phyloP scores from a whole-genome alignment of 2,329 filamentous ascomycete species.

The Arthrinium puccinioides region DNA sequence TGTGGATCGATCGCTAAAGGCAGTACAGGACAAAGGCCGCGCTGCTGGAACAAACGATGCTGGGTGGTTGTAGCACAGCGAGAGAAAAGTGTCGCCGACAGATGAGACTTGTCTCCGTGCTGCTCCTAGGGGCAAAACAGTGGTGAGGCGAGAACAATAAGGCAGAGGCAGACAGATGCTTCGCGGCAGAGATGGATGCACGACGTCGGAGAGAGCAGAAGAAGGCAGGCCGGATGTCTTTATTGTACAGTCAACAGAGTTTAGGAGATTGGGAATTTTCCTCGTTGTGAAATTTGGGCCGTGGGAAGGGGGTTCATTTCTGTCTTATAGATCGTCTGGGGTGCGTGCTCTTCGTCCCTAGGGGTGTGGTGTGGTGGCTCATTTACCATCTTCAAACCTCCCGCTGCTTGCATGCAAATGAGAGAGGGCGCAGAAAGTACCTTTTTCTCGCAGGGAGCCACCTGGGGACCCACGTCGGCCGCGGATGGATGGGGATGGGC shows the following conservation, averaged over 20 bases:
- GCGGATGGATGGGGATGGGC: conserved; percentile 3
- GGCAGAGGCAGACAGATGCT: not conserved
- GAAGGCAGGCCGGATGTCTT: conserved; percentile 1
- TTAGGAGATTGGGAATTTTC: conserved; percentile 6
- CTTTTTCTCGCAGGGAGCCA: conserved; percentile 4
- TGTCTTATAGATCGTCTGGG: conserved; percentile 7
- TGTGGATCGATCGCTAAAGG: conserved; percentile 6
- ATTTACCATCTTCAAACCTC: conserved; percentile 8
- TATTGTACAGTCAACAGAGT: conserved; percentile 7
- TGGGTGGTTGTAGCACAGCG: conserved; percentile 6
- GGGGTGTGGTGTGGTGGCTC: conserved; percentile 6
- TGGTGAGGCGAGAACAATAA: too few species aligned
- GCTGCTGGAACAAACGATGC: conserved; percentile 3
- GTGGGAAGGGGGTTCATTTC: conserved; percentile 7
- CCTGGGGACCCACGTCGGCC: conserved; percentile 1
- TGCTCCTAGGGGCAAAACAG: conserved; percentile 2
- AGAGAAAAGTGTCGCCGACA: conserved; percentile 5
- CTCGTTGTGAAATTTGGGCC: conserved; percentile 2
- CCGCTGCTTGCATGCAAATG: conserved; percentile 9
- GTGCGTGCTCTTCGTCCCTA: conserved; percentile 4
- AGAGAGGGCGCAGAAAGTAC: conserved; percentile 5
- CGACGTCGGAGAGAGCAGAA: not conserved
- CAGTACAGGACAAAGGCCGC: conserved; percentile 5
- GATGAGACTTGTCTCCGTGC: not conserved
- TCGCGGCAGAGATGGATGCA: not conserved